A percentile compares a stretch with the other conserved stretches of the same genome.
These are phyloP conservation scores for Solanum virginianum DNA, from an alignment of 257 asterid genomes.

Conservation along the genomic window DNA sequence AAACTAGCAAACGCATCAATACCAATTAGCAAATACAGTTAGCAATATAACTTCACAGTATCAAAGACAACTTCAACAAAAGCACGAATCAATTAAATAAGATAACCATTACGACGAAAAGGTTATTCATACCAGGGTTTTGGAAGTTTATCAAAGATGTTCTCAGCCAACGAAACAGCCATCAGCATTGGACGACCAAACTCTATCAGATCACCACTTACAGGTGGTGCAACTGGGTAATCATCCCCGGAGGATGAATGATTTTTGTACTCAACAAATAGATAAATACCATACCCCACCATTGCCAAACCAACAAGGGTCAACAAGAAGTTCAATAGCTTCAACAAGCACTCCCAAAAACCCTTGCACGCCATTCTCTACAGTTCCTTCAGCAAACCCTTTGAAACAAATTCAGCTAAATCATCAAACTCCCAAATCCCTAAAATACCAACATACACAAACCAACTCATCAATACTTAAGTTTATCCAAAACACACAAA, in stretches of 20 bases:
- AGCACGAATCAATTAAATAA: neutral
- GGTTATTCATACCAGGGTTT: slow-evolving; percentile 61
- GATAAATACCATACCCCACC: slow-evolving; percentile 83
- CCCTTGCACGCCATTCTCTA: slow-evolving; percentile 78
- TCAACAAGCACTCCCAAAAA: slow-evolving; percentile 68
- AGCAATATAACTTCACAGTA: neutral
- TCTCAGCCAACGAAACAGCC: slow-evolving; percentile 52
- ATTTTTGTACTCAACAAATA: slow-evolving; percentile 60
- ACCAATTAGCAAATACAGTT: neutral
- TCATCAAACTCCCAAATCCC: slow-evolving; percentile 16
- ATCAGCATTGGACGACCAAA: slow-evolving; percentile 89
- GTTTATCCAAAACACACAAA: neutral
- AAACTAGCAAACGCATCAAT: neutral
- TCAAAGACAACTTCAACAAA: neutral
- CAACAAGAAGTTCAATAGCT: slow-evolving; percentile 65
- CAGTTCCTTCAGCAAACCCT: neutral
- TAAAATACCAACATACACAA: slow-evolving; percentile 5
- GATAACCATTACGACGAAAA: neutral
- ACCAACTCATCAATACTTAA: neutral
- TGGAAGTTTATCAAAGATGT: slow-evolving; percentile 80
- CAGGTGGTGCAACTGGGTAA: slow-evolving; percentile 15
- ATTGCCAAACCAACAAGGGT: slow-evolving; percentile 72
- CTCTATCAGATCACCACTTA: slow-evolving; percentile 41
- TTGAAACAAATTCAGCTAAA: neutral
- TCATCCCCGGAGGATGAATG: slow-evolving; percentile 35